Evolutionary conservation across 169 alveolate genomes (phyloP).

Genomic region (Plasmodium malariae): DNA sequence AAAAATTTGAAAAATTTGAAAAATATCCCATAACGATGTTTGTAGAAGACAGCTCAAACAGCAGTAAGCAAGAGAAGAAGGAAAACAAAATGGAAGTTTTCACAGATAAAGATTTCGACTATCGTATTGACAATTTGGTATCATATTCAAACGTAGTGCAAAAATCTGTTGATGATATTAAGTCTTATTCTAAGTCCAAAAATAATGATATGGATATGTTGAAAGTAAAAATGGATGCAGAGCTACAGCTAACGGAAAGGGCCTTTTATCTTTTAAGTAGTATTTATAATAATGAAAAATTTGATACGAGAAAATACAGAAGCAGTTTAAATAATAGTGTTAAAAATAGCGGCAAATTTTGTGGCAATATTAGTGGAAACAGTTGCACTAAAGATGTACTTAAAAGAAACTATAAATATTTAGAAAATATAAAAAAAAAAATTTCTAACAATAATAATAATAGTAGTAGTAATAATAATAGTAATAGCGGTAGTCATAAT

Average conservation of each 20-base stretch:
- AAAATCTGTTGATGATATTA: constrained; percentile 33
- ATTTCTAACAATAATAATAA: not conserved
- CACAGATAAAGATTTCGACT: not conserved
- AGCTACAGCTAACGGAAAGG: constrained; percentile 42
- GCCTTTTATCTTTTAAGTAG: not conserved
- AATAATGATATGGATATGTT: constrained; percentile 29
- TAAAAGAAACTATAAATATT: not conserved
- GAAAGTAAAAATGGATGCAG: constrained; percentile 76
- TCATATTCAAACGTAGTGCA: constrained; percentile 13
- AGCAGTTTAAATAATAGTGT: not conserved
- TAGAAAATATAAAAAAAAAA: constrained; percentile 6
- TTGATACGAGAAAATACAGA: too few species aligned
- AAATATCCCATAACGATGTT: constrained; percentile 13
- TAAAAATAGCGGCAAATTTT: not conserved
- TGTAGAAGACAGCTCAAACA: not conserved
- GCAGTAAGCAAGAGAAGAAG: not conserved
- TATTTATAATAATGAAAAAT: not conserved
- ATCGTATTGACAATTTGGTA: constrained; percentile 8
- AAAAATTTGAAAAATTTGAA: constrained; percentile 46
- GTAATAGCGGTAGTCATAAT: not conserved
- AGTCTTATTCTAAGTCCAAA: constrained; percentile 6
- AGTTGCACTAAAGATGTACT: not conserved
- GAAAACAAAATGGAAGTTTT: constrained; percentile 3
- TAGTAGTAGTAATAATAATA: not conserved
- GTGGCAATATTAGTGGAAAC: constrained; percentile 3